Percentiles rank a stretch among this genome's conserved stretches.
Evolutionary conservation across 345 rosid genomes (phyloP).

Genomic region (Orychophragmus violaceus): DNA sequence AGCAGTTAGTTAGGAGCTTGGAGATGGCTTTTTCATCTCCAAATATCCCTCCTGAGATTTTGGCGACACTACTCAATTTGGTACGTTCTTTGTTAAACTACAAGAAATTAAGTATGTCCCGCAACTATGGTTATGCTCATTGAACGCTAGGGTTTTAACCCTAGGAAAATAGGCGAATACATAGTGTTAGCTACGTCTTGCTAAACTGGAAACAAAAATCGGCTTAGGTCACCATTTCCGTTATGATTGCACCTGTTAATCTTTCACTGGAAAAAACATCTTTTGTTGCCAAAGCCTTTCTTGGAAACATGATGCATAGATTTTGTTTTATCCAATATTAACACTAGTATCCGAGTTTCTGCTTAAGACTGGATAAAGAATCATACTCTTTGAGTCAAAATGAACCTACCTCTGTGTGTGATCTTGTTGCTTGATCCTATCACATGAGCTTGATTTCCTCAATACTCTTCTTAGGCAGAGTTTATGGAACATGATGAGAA

Average conservation of each 20-base stretch:
- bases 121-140: conserved; percentile 1
- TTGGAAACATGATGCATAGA: neutral
- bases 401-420: conserved; percentile 1
- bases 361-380: neutral
- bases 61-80: conserved; percentile 91
- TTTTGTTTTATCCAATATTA: conserved; percentile 3
- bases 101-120: neutral
- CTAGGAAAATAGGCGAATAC: conserved; percentile 4
- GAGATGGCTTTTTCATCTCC: conserved; percentile 99
- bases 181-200: conserved; percentile 5
- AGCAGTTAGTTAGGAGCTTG: conserved; percentile 80
- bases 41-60: conserved; percentile 96
- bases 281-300: conserved; percentile 4
- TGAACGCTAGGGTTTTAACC: conserved; percentile 16
- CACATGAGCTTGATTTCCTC: conserved; percentile 8
- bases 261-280: conserved; percentile 5
- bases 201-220: conserved; percentile 1
- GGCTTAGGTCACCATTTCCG: conserved; percentile 5
- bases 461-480: conserved; percentile 64
- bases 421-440: conserved; percentile 6
- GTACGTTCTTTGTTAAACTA: conserved; percentile 34
- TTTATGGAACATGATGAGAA: conserved; percentile 99
- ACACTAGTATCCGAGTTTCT: neutral
- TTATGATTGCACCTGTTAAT: neutral
- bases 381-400: neutral